These are phyloP conservation scores for Harringtonia lauricola DNA, from an alignment of 2,329 filamentous ascomycete genomes.

Conservation along the genomic window DNA sequence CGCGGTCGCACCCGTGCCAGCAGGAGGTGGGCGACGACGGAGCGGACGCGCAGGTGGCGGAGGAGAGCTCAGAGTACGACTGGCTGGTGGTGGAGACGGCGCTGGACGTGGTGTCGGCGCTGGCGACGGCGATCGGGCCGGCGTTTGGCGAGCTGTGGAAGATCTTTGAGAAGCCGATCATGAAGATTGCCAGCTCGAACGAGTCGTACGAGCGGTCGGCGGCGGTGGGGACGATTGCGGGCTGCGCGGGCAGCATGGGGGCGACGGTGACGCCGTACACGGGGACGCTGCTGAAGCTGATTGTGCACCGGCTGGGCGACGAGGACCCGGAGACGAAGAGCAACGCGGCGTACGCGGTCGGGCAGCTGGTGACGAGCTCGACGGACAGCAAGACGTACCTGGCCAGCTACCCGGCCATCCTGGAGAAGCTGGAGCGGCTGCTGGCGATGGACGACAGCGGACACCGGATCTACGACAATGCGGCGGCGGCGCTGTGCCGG, in stretches of 20 bases:
- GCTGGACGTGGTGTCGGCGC: conserved; percentile 77
- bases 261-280: conserved; percentile 75
- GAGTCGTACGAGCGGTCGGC: conserved; percentile 83
- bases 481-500: conserved; percentile 78
- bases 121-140: conserved; percentile 69
- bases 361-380: conserved; percentile 74
- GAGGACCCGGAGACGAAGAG: conserved; percentile 88
- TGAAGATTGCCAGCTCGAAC: conserved; percentile 78
- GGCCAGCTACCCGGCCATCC: conserved; percentile 64
- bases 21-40: conserved; percentile 76
- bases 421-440: conserved; percentile 77
- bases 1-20: conserved; percentile 86
- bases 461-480: conserved; percentile 74
- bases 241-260: conserved; percentile 80
- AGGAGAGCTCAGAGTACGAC: conserved; percentile 84
- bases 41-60: conserved; percentile 62
- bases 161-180: conserved; percentile 83
- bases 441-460: conserved; percentile 61
- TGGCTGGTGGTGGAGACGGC: conserved; percentile 95
- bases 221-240: conserved; percentile 83
- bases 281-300: conserved; percentile 59
- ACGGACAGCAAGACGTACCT: conserved; percentile 63
- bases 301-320: conserved; percentile 79
- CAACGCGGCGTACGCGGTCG: conserved; percentile 86
- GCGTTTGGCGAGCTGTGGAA: conserved; percentile 87